Evolutionary conservation across 2,329 filamentous ascomycete genomes (phyloP).

Genomic region (Aspergillus niger): DNA sequence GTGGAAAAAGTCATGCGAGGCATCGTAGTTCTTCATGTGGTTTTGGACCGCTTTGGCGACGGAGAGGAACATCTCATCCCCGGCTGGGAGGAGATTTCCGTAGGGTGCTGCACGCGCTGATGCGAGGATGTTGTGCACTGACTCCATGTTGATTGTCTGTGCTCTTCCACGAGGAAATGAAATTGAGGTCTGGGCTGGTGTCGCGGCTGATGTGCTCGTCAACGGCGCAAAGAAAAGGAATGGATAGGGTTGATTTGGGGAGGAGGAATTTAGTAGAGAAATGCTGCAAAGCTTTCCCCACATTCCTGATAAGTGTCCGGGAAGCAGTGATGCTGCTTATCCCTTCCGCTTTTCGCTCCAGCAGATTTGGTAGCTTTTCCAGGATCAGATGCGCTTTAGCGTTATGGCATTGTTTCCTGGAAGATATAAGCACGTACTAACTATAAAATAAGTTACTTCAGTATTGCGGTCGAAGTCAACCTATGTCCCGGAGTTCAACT

Average conservation of each 20-base stretch:
- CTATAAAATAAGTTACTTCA: too few species aligned
- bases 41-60: conserved; percentile 8
- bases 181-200: background rate
- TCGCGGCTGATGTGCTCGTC: background rate
- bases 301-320: background rate
- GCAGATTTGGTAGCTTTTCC: too few species aligned
- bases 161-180: background rate
- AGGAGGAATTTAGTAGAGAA: background rate
- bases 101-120: background rate
- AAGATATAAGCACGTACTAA: too few species aligned
- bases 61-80: background rate
- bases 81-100: background rate
- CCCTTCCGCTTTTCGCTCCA: too few species aligned
- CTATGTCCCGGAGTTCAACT: too few species aligned
- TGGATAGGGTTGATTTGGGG: background rate
- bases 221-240: background rate
- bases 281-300: background rate
- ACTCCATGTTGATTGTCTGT: background rate
- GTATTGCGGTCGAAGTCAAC: too few species aligned
- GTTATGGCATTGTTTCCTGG: too few species aligned
- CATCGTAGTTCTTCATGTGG: conserved; percentile 19
- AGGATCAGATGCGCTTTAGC: too few species aligned
- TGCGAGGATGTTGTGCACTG: background rate
- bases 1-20: conserved; percentile 18
- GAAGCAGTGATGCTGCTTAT: background rate